Conservation (phyloP, 2,329 filamentous ascomycete species). For the Calonectria naviculata region DNA sequence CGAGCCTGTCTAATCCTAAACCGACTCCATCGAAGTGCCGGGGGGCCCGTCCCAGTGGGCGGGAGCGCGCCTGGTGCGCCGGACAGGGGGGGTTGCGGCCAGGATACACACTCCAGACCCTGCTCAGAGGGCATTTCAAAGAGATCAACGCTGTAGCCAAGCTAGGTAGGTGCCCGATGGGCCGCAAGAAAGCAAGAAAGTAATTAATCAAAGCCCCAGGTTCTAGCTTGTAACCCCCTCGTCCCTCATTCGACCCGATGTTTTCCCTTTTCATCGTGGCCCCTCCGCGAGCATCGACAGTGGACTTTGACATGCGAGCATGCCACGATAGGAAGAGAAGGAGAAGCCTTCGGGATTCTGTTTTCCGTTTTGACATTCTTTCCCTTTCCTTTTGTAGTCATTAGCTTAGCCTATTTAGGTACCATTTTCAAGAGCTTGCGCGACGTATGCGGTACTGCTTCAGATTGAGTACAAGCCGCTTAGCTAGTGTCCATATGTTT, state of each 20-base stretch:
- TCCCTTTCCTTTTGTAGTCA: not conserved
- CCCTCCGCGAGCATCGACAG: not conserved
- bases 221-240: not conserved
- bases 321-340: not conserved
- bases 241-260: not conserved
- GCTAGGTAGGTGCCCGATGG: slow-evolving; percentile 1
- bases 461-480: not conserved
- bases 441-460: not conserved
- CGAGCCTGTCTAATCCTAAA: slow-evolving; percentile 2
- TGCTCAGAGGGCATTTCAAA: not conserved
- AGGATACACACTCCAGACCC: not conserved
- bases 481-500: slow-evolving; percentile 1
- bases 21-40: not conserved
- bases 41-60: not conserved
- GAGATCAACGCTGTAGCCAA: slow-evolving; percentile 2
- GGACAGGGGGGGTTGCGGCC: not conserved
- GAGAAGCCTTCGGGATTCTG: not conserved
- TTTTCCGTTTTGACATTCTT: too few relatives aligned
- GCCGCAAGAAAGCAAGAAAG: not conserved
- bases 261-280: slow-evolving; percentile 1
- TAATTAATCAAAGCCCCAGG: slow-evolving; percentile 3
- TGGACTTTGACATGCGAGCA: not conserved
- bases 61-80: not conserved
- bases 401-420: not conserved
- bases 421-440: not conserved